Evolutionary conservation across 768 basidiomycete genomes (phyloP).

Genomic region (Suillus cothurnatus): DNA sequence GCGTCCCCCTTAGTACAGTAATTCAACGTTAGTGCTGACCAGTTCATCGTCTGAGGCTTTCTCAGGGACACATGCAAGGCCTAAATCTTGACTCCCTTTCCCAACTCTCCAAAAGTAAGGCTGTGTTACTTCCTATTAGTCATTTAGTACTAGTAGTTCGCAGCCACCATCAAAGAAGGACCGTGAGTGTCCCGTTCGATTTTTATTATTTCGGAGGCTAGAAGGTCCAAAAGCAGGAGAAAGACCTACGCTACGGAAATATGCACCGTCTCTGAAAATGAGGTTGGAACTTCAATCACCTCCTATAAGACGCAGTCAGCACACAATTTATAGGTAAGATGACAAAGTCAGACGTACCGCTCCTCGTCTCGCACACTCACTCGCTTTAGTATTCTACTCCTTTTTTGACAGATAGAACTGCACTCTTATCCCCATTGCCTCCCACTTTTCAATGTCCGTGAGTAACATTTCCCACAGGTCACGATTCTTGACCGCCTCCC

Average conservation of each 20-base stretch:
- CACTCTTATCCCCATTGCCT: conserved; percentile 9
- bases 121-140: conserved; percentile 2
- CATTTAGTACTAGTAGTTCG: background rate
- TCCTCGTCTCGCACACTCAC: conserved; percentile 6
- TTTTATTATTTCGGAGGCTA: background rate
- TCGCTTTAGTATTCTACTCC: conserved; percentile 10
- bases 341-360: background rate
- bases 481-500: conserved; percentile 14
- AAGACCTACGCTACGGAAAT: background rate
- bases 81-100: background rate
- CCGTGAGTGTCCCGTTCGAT: background rate
- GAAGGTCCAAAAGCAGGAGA: background rate
- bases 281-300: background rate
- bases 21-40: background rate
- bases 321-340: background rate
- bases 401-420: conserved; percentile 10
- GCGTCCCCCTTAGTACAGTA: background rate
- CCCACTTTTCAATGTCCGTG: conserved; percentile 10
- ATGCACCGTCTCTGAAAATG: background rate
- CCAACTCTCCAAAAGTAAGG: background rate
- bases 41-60: background rate
- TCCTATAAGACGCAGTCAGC: conserved; percentile 1
- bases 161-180: background rate
- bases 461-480: conserved; percentile 16
- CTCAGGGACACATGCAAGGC: background rate